phyloP scores from a whole-genome alignment of 352 stramenopile species.

The Elongisporangium senticosum region DNA sequence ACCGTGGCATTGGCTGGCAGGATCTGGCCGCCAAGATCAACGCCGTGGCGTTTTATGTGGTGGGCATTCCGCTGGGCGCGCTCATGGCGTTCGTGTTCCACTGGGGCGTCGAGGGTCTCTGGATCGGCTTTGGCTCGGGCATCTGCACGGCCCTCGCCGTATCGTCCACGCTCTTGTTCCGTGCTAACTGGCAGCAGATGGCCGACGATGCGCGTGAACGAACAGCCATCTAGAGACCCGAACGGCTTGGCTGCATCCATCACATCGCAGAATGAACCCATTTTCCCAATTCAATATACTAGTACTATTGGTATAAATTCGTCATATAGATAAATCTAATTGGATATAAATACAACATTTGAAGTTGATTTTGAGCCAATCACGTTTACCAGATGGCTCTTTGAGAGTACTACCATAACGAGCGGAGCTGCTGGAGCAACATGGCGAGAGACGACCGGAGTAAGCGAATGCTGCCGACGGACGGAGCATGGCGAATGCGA shows the following conservation, averaged over 20 bases:
- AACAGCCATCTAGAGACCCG: background rate
- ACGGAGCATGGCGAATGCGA: background rate
- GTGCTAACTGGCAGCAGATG: slow-evolving; percentile 59
- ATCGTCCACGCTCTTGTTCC: slow-evolving; percentile 41
- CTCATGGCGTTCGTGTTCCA: slow-evolving; percentile 49
- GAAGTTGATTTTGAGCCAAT: background rate
- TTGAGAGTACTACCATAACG: background rate
- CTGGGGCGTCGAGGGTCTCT: slow-evolving; percentile 62
- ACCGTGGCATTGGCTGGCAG: slow-evolving; percentile 65
- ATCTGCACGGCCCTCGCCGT: slow-evolving; percentile 33
- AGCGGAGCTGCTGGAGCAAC: background rate
- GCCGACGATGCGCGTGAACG: slow-evolving; percentile 37
- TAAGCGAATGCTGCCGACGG: background rate
- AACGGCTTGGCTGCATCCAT: no score
- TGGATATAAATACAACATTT: background rate
- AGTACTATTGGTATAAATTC: background rate
- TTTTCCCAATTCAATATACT: background rate
- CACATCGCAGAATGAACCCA: background rate
- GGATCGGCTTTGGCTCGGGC: slow-evolving; percentile 64
- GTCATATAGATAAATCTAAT: background rate
- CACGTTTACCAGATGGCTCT: background rate
- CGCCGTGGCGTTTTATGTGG: slow-evolving; percentile 70
- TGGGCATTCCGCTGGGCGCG: slow-evolving; percentile 66
- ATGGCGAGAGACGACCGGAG: background rate
- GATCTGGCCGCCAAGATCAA: slow-evolving; percentile 68